Evolutionary conservation across 192 early-diverging fungal genomes (phyloP), one percentile per base, ranked within the genome.

Genomic region (Backusella westeae): DNA sequence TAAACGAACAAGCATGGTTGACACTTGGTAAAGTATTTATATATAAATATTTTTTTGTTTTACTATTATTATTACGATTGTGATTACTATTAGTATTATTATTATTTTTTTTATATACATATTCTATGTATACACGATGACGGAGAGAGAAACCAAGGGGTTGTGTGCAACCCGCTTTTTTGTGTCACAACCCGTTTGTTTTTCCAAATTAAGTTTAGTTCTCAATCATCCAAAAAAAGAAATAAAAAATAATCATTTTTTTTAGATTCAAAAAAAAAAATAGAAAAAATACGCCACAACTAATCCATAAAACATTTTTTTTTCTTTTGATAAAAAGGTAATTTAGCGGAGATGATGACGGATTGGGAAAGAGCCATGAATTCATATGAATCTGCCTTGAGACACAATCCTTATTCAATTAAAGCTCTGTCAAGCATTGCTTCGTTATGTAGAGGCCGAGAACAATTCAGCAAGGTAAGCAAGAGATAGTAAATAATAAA

Each of bases 331-430:
- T 49, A 49, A 49, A 49, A 19, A 80, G 80, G 80, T n/a, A 77
- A 69, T 56, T 44, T 81, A 35, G 80, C 80, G 21, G 80, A 81
- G 66, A 67, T 81, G 72, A 77, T 81, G 80, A 65, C 76, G 38
- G 96, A 98, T 44, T 88, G 85, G 14, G 98, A 98, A 69, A 88
- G 93, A 38, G 97, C 98, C 5, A 86, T 96, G 73, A 83, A 81
- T 32, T 90, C 94, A 1, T 99, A 97, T 77, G 96, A 98, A 80
- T 84, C 87, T 21, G 96, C 95, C 7, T 89, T 99, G 21, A 87
- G 95, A 59, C 94, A 99, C 78, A 98, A 98, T 81, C 93, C 96
- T 23, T 93, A 96, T 79, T 96, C 95, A 8, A 86, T 94, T 42
- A 78, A 83, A 46, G 95, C 96, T 2, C 83, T 98, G n/a, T 93